phyloP scores from a whole-genome alignment of 2,329 filamentous ascomycete species.

The Stachybotrys elegans region DNA sequence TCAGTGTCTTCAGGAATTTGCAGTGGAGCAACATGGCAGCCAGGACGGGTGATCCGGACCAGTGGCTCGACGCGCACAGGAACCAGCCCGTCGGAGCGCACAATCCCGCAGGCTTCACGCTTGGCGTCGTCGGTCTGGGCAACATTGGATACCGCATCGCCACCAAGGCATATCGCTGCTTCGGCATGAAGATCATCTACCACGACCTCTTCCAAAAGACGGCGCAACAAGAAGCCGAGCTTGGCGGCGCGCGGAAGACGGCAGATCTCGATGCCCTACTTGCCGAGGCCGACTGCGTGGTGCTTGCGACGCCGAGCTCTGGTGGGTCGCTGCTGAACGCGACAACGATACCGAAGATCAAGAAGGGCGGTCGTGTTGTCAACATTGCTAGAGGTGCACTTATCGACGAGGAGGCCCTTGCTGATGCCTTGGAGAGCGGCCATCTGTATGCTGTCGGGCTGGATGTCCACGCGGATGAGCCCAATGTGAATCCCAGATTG shows the following conservation, averaged over 20 bases:
- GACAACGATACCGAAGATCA: slow-evolving; percentile 47
- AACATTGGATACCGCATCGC: slow-evolving; percentile 50
- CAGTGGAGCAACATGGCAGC: slow-evolving; percentile 50
- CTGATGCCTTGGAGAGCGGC: slow-evolving; percentile 45
- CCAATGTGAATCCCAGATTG: slow-evolving; percentile 55
- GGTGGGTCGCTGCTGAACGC: no score
- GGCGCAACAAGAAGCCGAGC: slow-evolving; percentile 31
- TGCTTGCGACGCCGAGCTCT: no score
- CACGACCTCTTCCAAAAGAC: slow-evolving; percentile 39
- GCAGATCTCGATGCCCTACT: no score
- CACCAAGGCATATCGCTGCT: slow-evolving; percentile 45
- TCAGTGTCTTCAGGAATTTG: slow-evolving; percentile 53
- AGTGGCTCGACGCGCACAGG: slow-evolving; percentile 49
- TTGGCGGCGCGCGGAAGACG: slow-evolving; percentile 41
- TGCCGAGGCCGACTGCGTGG: no score
- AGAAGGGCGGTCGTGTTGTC: slow-evolving; percentile 49
- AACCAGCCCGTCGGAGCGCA: slow-evolving; percentile 47
- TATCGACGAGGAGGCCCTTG: slow-evolving; percentile 51
- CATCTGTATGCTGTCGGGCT: slow-evolving; percentile 50
- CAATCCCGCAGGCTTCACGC: slow-evolving; percentile 47
- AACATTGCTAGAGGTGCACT: slow-evolving; percentile 54
- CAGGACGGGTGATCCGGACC: slow-evolving; percentile 30
- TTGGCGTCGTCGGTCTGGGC: slow-evolving; percentile 58
- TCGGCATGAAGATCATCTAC: slow-evolving; percentile 55
- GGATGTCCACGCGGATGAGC: slow-evolving; percentile 55